Percentiles rank a stretch among this genome's conserved stretches.
These are phyloP conservation scores for Dactylonectria estremocensis DNA, from an alignment of 2,329 filamentous ascomycete genomes.

Conservation along the genomic window DNA sequence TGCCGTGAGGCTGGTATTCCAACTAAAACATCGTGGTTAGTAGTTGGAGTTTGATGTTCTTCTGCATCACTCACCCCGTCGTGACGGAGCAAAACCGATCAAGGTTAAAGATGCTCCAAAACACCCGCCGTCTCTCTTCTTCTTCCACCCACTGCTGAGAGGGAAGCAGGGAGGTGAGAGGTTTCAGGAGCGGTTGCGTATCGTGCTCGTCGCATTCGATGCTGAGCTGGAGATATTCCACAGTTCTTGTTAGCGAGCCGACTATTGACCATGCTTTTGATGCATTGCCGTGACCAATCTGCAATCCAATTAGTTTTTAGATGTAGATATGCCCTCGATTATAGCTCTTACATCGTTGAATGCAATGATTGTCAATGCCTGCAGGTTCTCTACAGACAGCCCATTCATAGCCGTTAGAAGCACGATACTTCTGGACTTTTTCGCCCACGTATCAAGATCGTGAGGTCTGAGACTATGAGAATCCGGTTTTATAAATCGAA, in stretches of 20 bases:
- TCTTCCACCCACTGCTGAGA: constrained; percentile 25
- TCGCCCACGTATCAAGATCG: constrained; percentile 30
- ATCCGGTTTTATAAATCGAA: constrained; percentile 34
- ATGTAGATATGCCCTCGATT: no score
- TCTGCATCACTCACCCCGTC: constrained; percentile 7
- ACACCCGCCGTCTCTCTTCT: constrained; percentile 20
- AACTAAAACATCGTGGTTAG: background rate
- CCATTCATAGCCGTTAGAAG: constrained; percentile 42
- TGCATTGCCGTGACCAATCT: constrained; percentile 36
- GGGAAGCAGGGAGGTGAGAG: constrained; percentile 8
- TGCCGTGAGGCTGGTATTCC: constrained; percentile 25
- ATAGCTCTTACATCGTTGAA: constrained; percentile 36
- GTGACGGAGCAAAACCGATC: constrained; percentile 29
- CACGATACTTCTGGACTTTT: constrained; percentile 38
- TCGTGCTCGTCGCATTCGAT: constrained; percentile 42
- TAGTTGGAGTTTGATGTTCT: background rate
- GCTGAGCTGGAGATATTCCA: constrained; percentile 50
- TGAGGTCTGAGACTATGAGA: background rate
- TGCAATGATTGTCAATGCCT: constrained; percentile 42
- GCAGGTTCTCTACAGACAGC: constrained; percentile 42
- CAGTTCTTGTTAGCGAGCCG: constrained; percentile 47
- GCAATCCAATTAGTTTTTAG: background rate
- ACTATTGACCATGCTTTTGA: constrained; percentile 49
- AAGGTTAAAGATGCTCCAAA: constrained; percentile 28
- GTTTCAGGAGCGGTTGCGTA: constrained; percentile 21